Evolutionary conservation across 139 green algal species (phyloP), one percentile per base, ranked within the genome.

Genomic region (Coccomyxa sp.): DNA sequence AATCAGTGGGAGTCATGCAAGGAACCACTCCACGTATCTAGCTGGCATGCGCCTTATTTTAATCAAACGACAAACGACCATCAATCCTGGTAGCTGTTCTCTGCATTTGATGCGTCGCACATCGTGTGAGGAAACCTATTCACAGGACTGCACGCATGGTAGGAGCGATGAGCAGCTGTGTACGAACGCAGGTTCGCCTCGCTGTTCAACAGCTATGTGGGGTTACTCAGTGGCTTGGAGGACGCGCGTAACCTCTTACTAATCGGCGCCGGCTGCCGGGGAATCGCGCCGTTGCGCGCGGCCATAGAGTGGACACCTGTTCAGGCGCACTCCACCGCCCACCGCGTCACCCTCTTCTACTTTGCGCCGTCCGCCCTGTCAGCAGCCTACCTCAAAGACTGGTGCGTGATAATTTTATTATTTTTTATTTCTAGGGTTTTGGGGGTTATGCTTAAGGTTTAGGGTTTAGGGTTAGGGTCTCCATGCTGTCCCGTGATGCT

Each of bases 361-460:
- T 75, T 92, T 58, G 82, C 87, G 0, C 80, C 86, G 25, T 87
- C 71, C 0, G 83, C 86, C 13, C 27, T 83, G 18, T 85, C 85
- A 12, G 94, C 91, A 23, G 90, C 92, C 14, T 97, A 94, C 84
- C 76, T 97, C 12, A 77, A 90, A 14, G 93, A 95, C 51, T 97
- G 93, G 93, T 93, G 96, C 81, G 68, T 66, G n/a, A n/a, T n/a
- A n/a, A n/a, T n/a, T n/a, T n/a, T n/a, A n/a, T n/a, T n/a, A n/a
- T n/a, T n/a, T n/a, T n/a, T n/a, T n/a, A n/a, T n/a, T n/a, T n/a
- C n/a, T n/a, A n/a, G n/a, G n/a, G n/a, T n/a, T n/a, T n/a, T n/a
- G n/a, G n/a, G n/a, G n/a, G n/a, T n/a, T n/a, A n/a, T n/a, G n/a
- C n/a, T n/a, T n/a, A n/a, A n/a, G n/a, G n/a, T n/a, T n/a, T n/a